A percentile compares a stretch with the other conserved stretches of the same genome.
Evolutionary conservation across 2,329 filamentous ascomycete species (phyloP).

Genomic region (Fusarium citri): DNA sequence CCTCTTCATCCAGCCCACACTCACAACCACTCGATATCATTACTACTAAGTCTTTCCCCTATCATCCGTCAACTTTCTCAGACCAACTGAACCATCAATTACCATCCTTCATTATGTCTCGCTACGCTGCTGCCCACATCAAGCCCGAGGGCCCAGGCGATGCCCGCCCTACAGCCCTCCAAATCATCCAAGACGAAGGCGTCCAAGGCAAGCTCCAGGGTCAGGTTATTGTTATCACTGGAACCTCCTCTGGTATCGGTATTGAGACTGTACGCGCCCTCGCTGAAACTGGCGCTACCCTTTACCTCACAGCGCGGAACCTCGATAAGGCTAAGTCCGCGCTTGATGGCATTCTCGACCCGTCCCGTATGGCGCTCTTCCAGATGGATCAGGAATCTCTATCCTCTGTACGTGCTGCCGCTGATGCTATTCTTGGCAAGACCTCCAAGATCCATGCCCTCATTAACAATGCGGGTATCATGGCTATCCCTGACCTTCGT

Average conservation of each 20-base stretch:
- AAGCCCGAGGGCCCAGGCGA: slow-evolving; percentile 44
- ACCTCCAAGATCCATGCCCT: slow-evolving; percentile 35
- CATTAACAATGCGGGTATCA: slow-evolving; percentile 41
- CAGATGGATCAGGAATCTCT: slow-evolving; percentile 42
- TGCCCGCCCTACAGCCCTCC: slow-evolving; percentile 53
- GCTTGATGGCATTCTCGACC: slow-evolving; percentile 1
- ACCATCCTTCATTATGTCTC: slow-evolving; percentile 7
- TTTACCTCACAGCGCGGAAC: slow-evolving; percentile 35
- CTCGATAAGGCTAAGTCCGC: slow-evolving; percentile 31
- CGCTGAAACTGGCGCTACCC: slow-evolving; percentile 49
- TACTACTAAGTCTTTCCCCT: too few species aligned
- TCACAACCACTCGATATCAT: too few species aligned
- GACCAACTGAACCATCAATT: too few species aligned
- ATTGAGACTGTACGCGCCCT: slow-evolving; percentile 59
- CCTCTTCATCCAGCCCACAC: too few species aligned
- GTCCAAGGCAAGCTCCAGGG: slow-evolving; percentile 48
- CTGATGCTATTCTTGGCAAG: slow-evolving; percentile 24
- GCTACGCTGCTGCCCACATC: slow-evolving; percentile 2
- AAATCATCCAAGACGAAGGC: slow-evolving; percentile 53
- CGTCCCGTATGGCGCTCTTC: slow-evolving; percentile 19
- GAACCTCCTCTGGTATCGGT: slow-evolving; percentile 56
- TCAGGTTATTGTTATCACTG: slow-evolving; percentile 56
- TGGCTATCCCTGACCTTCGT: slow-evolving; percentile 30
- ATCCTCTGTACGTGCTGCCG: slow-evolving; percentile 37
- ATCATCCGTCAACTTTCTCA: too few species aligned